Conservation (phyloP, 1,284 basidiomycete species). For the Ganoderma multipileum region DNA sequence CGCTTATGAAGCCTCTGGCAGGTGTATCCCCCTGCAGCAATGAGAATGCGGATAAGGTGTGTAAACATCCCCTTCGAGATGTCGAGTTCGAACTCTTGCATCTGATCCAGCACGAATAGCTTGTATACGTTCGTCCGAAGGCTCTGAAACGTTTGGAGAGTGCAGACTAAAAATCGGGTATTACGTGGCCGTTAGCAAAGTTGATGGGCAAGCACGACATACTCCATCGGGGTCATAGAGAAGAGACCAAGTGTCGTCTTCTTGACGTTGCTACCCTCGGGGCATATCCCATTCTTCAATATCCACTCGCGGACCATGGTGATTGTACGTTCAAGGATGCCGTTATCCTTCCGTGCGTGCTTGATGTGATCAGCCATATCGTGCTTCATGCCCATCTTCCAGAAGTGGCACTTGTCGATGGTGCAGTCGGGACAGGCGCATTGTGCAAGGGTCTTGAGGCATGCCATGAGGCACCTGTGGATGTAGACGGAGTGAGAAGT, state of each 20-base stretch:
- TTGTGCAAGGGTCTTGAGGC: neutral
- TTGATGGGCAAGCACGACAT: too few relatives aligned
- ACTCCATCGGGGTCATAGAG: too few relatives aligned
- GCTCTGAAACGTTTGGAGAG: slow-evolving; percentile 33
- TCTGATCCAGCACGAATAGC: slow-evolving; percentile 42
- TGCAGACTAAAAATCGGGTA: slow-evolving; percentile 22
- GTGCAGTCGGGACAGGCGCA: neutral
- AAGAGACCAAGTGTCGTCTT: too few relatives aligned
- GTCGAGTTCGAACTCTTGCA: slow-evolving; percentile 49
- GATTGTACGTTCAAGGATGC: too few relatives aligned
- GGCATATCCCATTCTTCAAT: slow-evolving; percentile 13
- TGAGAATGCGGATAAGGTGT: slow-evolving; percentile 23
- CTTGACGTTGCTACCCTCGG: slow-evolving; percentile 2
- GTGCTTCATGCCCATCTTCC: neutral
- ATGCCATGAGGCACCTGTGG: neutral
- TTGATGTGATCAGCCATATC: too few relatives aligned
- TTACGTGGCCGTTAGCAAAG: too few relatives aligned
- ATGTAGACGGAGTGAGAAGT: too few relatives aligned
- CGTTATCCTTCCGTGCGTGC: too few relatives aligned
- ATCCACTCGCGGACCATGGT: slow-evolving; percentile 11
- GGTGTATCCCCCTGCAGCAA: neutral
- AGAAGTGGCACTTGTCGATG: neutral
- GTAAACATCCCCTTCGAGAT: slow-evolving; percentile 37
- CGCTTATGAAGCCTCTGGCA: neutral
- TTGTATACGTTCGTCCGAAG: slow-evolving; percentile 39